A percentile compares a stretch with the other conserved stretches of the same genome.
phyloP scores from a whole-genome alignment of 192 early-diverging fungal genomes.

The Mortierella antarctica region DNA sequence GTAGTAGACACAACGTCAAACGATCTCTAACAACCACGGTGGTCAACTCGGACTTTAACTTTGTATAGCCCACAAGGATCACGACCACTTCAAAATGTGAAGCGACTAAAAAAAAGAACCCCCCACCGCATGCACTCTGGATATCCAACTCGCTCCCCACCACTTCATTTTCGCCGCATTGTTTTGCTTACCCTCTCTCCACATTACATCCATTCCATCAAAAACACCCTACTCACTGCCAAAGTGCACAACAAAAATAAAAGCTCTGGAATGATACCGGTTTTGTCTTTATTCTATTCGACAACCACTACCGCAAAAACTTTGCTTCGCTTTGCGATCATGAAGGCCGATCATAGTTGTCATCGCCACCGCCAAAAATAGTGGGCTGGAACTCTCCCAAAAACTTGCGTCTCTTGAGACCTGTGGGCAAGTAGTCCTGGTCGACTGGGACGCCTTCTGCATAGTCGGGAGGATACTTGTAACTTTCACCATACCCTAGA shows the following conservation, averaged over 20 bases:
- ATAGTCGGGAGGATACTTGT: constrained; percentile 88
- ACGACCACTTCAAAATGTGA: constrained; percentile 53
- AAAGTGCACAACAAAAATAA: neutral
- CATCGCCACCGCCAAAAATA: constrained; percentile 14
- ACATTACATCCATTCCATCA: neutral
- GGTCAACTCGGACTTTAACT: neutral
- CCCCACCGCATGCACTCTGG: neutral
- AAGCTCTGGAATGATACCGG: too few species aligned
- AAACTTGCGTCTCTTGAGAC: constrained; percentile 69
- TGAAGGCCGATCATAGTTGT: too few species aligned
- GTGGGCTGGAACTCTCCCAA: constrained; percentile 55
- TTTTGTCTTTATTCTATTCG: too few species aligned
- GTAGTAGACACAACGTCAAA: neutral
- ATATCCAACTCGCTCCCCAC: too few species aligned
- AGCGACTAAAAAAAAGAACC: too few species aligned
- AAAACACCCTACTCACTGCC: neutral
- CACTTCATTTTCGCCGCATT: neutral
- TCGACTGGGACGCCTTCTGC: constrained; percentile 69
- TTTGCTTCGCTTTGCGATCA: too few species aligned
- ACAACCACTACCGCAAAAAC: too few species aligned
- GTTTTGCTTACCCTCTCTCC: too few species aligned
- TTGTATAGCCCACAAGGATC: constrained; percentile 53
- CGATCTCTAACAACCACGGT: neutral
- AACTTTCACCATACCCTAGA: constrained; percentile 81
- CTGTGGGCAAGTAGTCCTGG: constrained; percentile 83